phyloP scores from a whole-genome alignment of 192 early-diverging fungal genomes.

The Coemansia sp. region DNA sequence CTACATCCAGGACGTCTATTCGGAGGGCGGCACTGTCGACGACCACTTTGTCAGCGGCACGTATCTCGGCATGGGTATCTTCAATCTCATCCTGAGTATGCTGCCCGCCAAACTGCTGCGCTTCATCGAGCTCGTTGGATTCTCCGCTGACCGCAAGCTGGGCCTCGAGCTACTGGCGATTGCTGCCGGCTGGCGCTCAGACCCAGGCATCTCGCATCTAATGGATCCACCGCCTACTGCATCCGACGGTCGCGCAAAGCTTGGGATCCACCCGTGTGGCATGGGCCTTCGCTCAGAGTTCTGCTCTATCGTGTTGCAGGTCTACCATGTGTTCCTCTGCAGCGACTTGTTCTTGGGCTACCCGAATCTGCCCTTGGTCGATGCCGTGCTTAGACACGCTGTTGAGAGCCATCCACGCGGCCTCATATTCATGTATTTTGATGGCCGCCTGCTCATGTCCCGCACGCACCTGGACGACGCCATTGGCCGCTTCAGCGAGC shows the following conservation, averaged over 20 bases:
- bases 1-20: conserved; percentile 58
- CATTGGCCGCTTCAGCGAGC: conserved; percentile 59
- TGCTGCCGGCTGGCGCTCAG: conserved; percentile 69
- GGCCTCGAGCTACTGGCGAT: conserved; percentile 74
- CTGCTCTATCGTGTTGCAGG: conserved; percentile 71
- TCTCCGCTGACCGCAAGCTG: conserved; percentile 73
- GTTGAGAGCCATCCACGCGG: conserved; percentile 65
- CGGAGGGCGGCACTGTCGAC: conserved; percentile 67
- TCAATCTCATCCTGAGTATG: conserved; percentile 79
- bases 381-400: conserved; percentile 59
- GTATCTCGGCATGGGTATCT: conserved; percentile 74
- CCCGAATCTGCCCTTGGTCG: conserved; percentile 66
- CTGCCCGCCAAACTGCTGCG: conserved; percentile 72
- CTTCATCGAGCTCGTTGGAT: conserved; percentile 84
- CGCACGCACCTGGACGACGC: conserved; percentile 63
- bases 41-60: conserved; percentile 83
- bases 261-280: conserved; percentile 26
- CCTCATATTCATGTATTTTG: conserved; percentile 75
- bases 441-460: conserved; percentile 65
- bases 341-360: conserved; percentile 69
- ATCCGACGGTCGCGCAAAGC: neutral
- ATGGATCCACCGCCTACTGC: conserved; percentile 25
- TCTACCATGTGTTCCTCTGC: conserved; percentile 79
- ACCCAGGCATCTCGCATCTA: conserved; percentile 15
- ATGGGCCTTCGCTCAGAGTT: conserved; percentile 77